Evolutionary conservation across 2,329 filamentous ascomycete species (phyloP).

Genomic region (Stagonosporopsis cucurbitacearum): DNA sequence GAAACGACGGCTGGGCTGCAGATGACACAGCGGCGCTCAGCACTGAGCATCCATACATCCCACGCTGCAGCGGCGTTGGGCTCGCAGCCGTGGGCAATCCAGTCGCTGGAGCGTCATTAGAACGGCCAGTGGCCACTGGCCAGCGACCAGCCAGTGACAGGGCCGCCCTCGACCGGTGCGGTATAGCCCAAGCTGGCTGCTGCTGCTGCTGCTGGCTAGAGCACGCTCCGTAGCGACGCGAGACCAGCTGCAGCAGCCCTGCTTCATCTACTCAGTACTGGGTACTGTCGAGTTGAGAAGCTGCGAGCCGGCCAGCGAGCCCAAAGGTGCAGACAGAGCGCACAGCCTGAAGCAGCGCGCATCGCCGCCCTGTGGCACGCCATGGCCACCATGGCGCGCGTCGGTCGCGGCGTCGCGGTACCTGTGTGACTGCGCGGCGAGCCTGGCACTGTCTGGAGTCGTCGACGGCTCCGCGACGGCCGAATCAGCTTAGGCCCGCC

Average conservation of each 20-base stretch:
- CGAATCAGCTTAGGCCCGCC: constrained; percentile 27
- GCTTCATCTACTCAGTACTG: constrained; percentile 28
- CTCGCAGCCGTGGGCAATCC: constrained; percentile 20
- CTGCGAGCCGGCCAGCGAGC: too few species aligned
- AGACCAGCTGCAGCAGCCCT: constrained; percentile 9
- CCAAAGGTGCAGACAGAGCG: too few species aligned
- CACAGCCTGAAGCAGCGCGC: too few species aligned
- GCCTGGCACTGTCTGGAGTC: constrained; percentile 18
- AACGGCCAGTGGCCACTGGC: too few species aligned
- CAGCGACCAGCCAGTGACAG: constrained; percentile 30
- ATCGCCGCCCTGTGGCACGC: constrained; percentile 8
- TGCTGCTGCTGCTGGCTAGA: too few species aligned
- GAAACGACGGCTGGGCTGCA: constrained; percentile 12
- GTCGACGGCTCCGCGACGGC: constrained; percentile 13
- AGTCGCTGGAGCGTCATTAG: constrained; percentile 15
- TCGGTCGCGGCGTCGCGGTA: constrained; percentile 16
- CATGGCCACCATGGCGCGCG: constrained; percentile 16
- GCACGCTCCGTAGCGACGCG: too few species aligned
- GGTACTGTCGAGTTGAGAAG: too few species aligned
- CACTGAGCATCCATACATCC: too few species aligned
- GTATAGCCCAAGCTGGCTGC: constrained; percentile 25
- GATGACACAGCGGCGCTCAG: constrained; percentile 10
- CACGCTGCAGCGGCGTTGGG: constrained; percentile 24
- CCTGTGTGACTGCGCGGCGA: constrained; percentile 26
- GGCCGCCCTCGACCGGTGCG: constrained; percentile 15